phyloP scores from a whole-genome alignment of 164 flowering plant species.

The Vitis rupestris region DNA sequence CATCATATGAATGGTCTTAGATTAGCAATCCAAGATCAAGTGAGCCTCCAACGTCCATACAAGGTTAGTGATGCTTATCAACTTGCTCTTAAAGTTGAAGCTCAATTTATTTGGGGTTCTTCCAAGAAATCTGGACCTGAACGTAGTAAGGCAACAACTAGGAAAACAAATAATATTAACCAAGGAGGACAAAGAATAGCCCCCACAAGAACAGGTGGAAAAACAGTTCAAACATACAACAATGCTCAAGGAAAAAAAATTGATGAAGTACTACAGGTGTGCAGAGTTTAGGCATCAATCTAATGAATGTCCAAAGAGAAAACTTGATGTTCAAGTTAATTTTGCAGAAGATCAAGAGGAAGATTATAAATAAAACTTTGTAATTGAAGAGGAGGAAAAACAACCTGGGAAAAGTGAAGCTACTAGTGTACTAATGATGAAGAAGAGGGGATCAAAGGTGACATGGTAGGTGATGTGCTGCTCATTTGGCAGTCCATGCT shows the following conservation, averaged over 20 bases:
- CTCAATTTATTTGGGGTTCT: not conserved
- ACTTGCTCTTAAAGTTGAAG: not conserved
- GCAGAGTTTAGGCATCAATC: not conserved
- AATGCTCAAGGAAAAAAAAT: not conserved
- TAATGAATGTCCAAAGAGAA: not conserved
- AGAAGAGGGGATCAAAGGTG: not conserved
- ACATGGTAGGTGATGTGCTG: not conserved
- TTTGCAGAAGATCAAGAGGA: not conserved
- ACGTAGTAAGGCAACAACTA: not conserved
- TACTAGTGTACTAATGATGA: not conserved
- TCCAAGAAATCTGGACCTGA: not conserved
- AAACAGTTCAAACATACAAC: not conserved
- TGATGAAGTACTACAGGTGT: not conserved
- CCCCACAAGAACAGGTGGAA: not conserved
- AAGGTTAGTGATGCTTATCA: not conserved
- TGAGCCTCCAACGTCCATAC: not conserved
- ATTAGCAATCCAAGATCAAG: not conserved
- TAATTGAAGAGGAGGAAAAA: not conserved
- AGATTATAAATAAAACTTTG: not conserved
- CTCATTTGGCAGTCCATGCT: not conserved
- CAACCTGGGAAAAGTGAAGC: not conserved
- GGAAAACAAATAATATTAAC: not conserved
- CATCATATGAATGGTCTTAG: too few relatives aligned
- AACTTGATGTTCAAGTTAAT: not conserved
- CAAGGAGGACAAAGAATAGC: not conserved